Conservation (phyloP, 225 moss, liverwort and hornwort genomes). For the Polytrichum formosum region DNA sequence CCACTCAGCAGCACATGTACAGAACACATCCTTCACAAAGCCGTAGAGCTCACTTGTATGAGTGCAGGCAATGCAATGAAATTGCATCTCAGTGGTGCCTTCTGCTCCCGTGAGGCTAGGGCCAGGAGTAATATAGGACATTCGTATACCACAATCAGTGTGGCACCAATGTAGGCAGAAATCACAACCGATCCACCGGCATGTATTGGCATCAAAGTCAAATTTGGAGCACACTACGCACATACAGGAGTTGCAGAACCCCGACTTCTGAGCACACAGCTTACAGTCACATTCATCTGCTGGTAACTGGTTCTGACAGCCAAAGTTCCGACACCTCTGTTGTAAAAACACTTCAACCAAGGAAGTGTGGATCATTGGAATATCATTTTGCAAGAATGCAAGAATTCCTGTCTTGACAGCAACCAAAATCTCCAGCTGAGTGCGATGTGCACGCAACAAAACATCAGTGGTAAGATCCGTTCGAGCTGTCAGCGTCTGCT, state of each 20-base stretch:
- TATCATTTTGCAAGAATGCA: constrained; percentile 81
- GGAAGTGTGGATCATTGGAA: constrained; percentile 69
- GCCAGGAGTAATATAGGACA: constrained; percentile 86
- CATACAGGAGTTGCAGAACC: constrained; percentile 99
- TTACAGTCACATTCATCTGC: constrained; percentile 97
- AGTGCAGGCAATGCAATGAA: constrained; percentile 85
- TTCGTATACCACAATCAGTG: constrained; percentile 92
- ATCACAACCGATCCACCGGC: constrained; percentile 99
- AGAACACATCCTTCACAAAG: constrained; percentile 96
- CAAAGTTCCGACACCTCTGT: constrained; percentile 83
- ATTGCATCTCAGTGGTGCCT: constrained; percentile 89
- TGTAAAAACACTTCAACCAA: constrained; percentile 84
- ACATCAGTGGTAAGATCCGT: constrained; percentile 69
- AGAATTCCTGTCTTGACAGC: constrained; percentile 91
- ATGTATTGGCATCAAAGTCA: constrained; percentile 95
- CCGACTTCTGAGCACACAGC: constrained; percentile 78
- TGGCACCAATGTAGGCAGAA: constrained; percentile 99
- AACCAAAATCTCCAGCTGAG: constrained; percentile 87
- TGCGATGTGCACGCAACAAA: constrained; percentile 73
- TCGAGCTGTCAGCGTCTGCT: constrained; percentile 74
- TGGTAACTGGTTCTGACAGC: constrained; percentile 82
- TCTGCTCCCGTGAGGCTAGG: constrained; percentile 72
- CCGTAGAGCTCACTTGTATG: constrained; percentile 98
- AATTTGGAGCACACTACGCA: constrained; percentile 96
- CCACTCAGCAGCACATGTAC: constrained; percentile 91